Conservation (phyloP, 2,329 filamentous ascomycete species). For the Periconia sp. region DNA sequence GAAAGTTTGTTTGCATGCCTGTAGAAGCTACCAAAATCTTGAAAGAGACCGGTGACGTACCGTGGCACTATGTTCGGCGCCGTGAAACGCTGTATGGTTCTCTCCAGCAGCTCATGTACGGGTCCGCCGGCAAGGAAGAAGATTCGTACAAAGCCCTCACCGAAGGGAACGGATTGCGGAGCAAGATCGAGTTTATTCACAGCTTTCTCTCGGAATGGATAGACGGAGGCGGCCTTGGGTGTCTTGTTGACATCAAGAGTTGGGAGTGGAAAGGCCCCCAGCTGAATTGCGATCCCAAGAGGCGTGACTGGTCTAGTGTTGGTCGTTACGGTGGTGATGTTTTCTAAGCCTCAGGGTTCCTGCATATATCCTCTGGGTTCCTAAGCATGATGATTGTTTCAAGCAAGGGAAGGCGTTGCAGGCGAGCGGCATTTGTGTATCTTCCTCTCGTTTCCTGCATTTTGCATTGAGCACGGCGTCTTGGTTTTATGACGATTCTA, state of each 20-base stretch:
- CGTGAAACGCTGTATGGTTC: slow-evolving; percentile 72
- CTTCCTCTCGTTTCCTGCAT: slow-evolving; percentile 20
- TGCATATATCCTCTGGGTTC: not conserved
- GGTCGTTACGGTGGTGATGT: slow-evolving; percentile 52
- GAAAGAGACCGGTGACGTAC: slow-evolving; percentile 59
- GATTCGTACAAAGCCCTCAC: slow-evolving; percentile 59
- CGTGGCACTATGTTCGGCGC: slow-evolving; percentile 69
- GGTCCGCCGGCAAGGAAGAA: slow-evolving; percentile 47
- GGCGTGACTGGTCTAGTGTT: slow-evolving; percentile 52
- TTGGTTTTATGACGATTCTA: slow-evolving; percentile 12
- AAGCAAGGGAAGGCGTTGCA: slow-evolving; percentile 34
- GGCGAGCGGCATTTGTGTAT: slow-evolving; percentile 24
- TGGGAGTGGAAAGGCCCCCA: slow-evolving; percentile 49
- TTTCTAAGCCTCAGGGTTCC: slow-evolving; percentile 23
- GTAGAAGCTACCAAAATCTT: slow-evolving; percentile 70
- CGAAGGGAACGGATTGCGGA: slow-evolving; percentile 70
- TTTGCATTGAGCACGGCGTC: slow-evolving; percentile 35
- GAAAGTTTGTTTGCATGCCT: slow-evolving; percentile 76
- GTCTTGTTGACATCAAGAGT: slow-evolving; percentile 37
- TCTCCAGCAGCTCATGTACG: slow-evolving; percentile 71
- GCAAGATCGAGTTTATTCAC: slow-evolving; percentile 73
- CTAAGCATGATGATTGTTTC: not conserved
- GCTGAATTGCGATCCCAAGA: slow-evolving; percentile 45
- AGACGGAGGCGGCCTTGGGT: slow-evolving; percentile 67
- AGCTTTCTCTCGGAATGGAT: slow-evolving; percentile 72